Evolutionary conservation across 441 rosid genomes (phyloP), one percentile per base, ranked within the genome.

Genomic region (Rhodomyrtus psidioides): DNA sequence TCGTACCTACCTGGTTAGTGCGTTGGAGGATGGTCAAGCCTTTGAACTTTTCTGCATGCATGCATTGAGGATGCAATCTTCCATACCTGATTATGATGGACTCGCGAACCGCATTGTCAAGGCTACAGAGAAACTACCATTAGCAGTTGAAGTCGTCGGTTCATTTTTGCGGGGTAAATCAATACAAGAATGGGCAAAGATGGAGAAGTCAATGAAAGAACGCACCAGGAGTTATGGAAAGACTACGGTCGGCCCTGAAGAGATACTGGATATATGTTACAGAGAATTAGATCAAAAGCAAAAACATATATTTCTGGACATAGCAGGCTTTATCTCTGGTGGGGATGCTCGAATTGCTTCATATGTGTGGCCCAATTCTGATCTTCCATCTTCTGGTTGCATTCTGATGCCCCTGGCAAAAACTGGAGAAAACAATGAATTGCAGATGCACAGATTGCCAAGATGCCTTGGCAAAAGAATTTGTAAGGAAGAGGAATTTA

Each of bases 1-100:
- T 60, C 0, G 1, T 0, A 28, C 0, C 12, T 28, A 15, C 6
- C 7, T 0, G 2, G 23, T 60, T 28, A 0, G 0, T 60, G 2
- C 4, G 42, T 60, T 60, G 42, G 42, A 60, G 7, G 42, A 60
- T 0, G 74, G 42, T 60, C 42, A 60, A 28, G 74, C 42, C 28
- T 16, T 60, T 28, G 3, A 60, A 60, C 23, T 16, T 28, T 60
- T 60, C 42, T 16, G 74, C 42, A 4, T 15, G 42, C 74, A 60
- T 60, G 74, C 74, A 2, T 60, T 60, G 6, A 4, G 42, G 42
- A 27, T 28, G 3, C 42, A 16, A 60, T 60, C 42, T 28, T 13
- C 74, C 42, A 4, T 7, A 0, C 23, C 12, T 3, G 74, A 7
- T 16, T 28, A 4, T 16, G 74, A 60, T 16, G 23, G 12, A 15